Percentiles rank a stretch among this genome's conserved stretches.
Evolutionary conservation across 108 stramenopile species (phyloP).

Genomic region (Fragilariopsis cylindrus): DNA sequence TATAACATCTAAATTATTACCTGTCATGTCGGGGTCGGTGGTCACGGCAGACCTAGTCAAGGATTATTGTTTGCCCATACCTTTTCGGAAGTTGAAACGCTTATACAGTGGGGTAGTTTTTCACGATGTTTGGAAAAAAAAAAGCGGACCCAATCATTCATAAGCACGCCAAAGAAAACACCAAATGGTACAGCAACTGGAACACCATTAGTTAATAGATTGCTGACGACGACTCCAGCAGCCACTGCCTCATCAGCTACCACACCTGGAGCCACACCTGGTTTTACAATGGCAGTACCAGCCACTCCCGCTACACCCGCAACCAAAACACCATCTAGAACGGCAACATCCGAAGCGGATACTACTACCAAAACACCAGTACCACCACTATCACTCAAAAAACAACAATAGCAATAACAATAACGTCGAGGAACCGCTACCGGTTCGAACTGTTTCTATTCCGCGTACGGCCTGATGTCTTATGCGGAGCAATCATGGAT

Average conservation of each 20-base stretch:
- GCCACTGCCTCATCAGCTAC: neutral
- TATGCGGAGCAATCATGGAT: slow-evolving; percentile 73
- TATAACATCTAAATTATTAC: slow-evolving; percentile 26
- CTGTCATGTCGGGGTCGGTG: neutral
- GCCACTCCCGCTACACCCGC: neutral
- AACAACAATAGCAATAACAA: neutral
- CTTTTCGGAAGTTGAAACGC: slow-evolving; percentile 38
- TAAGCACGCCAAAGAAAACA: neutral
- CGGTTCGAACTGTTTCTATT: slow-evolving; percentile 73
- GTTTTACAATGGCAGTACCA: neutral
- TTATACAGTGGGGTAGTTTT: slow-evolving; percentile 36
- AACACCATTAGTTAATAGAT: neutral
- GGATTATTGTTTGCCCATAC: slow-evolving; percentile 42
- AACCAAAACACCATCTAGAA: neutral
- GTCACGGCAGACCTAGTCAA: slow-evolving; percentile 27
- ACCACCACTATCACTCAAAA: neutral
- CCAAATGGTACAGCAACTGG: neutral
- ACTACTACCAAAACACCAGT: slow-evolving; percentile 7
- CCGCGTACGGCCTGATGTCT: slow-evolving; percentile 87
- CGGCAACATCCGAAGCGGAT: neutral
- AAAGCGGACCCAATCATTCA: slow-evolving; percentile 6
- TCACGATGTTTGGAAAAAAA: slow-evolving; percentile 19
- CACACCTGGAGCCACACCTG: neutral
- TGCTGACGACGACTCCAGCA: neutral
- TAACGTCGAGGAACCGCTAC: slow-evolving; percentile 42